Evolutionary conservation across 2,329 filamentous ascomycete species (phyloP).

Genomic region (Hirsutella thompsonii): DNA sequence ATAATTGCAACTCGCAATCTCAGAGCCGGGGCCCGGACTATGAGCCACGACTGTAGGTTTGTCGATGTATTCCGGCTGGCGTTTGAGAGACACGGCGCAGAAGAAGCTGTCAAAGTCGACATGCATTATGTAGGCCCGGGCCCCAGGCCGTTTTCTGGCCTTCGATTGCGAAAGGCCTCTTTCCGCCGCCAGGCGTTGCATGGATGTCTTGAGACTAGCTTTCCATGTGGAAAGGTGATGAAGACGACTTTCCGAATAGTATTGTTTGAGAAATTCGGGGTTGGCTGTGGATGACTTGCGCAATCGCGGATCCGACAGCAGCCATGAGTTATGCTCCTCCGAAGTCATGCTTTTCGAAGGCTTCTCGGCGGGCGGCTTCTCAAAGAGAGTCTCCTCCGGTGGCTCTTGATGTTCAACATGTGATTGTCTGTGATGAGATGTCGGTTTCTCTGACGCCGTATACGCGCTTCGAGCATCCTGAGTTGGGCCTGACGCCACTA

Average conservation of each 20-base stretch:
- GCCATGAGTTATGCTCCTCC: constrained; percentile 80
- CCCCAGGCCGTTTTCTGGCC: constrained; percentile 42
- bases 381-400: background rate
- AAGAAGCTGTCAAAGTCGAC: constrained; percentile 99
- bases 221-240: constrained; percentile 98
- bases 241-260: constrained; percentile 85
- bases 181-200: constrained; percentile 69
- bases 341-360: constrained; percentile 59
- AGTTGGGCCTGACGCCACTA: background rate
- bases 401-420: too few species aligned
- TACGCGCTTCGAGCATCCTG: too few species aligned
- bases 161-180: constrained; percentile 35
- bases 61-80: constrained; percentile 58
- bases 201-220: constrained; percentile 76
- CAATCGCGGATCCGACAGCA: constrained; percentile 74
- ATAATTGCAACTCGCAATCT: constrained; percentile 98
- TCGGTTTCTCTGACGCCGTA: too few species aligned
- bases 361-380: constrained; percentile 3
- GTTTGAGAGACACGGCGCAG: constrained; percentile 77
- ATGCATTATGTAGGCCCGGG: constrained; percentile 76
- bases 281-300: constrained; percentile 85
- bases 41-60: constrained; percentile 87
- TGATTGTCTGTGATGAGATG: too few species aligned
- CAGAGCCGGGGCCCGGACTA: constrained; percentile 70
- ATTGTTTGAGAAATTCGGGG: constrained; percentile 86